These are phyloP conservation scores for Ceratocystis lukuohia DNA, from an alignment of 2,329 filamentous ascomycete genomes.

Conservation along the genomic window DNA sequence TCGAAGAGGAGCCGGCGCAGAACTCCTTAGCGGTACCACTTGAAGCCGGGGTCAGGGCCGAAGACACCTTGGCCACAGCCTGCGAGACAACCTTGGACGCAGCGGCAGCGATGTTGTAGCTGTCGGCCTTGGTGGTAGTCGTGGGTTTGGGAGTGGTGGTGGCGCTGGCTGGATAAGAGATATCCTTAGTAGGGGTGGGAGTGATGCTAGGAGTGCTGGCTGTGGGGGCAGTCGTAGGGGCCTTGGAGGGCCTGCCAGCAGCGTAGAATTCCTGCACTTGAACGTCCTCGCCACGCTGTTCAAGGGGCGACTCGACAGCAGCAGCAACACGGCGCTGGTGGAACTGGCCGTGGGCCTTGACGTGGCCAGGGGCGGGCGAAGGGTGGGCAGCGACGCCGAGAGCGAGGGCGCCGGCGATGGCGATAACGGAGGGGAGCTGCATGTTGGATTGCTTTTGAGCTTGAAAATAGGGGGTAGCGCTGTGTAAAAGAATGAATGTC, in stretches of 20 bases:
- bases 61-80: slow-evolving; percentile 27
- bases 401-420: slow-evolving; percentile 30
- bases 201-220: slow-evolving; percentile 20
- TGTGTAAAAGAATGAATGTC: slow-evolving; percentile 9
- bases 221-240: slow-evolving; percentile 17
- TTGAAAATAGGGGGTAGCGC: background rate
- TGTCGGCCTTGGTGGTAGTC: background rate
- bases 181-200: slow-evolving; percentile 18
- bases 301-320: slow-evolving; percentile 21
- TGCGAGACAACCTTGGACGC: background rate
- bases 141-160: slow-evolving; percentile 17
- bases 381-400: slow-evolving; percentile 31
- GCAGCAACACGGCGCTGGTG: slow-evolving; percentile 25
- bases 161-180: slow-evolving; percentile 10
- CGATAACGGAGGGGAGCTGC: slow-evolving; percentile 31
- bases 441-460: slow-evolving; percentile 24
- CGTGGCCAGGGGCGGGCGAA: slow-evolving; percentile 25
- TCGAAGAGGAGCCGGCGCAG: slow-evolving; percentile 26
- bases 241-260: slow-evolving; percentile 26
- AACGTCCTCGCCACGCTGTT: slow-evolving; percentile 7
- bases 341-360: slow-evolving; percentile 27
- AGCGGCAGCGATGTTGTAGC: slow-evolving; percentile 1
- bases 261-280: slow-evolving; percentile 25
- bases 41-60: slow-evolving; percentile 21
- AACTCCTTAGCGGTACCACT: slow-evolving; percentile 23